These are phyloP conservation scores for Parasarocladium wereldwijsianum DNA, from an alignment of 2,329 filamentous ascomycete species.

Conservation along the genomic window DNA sequence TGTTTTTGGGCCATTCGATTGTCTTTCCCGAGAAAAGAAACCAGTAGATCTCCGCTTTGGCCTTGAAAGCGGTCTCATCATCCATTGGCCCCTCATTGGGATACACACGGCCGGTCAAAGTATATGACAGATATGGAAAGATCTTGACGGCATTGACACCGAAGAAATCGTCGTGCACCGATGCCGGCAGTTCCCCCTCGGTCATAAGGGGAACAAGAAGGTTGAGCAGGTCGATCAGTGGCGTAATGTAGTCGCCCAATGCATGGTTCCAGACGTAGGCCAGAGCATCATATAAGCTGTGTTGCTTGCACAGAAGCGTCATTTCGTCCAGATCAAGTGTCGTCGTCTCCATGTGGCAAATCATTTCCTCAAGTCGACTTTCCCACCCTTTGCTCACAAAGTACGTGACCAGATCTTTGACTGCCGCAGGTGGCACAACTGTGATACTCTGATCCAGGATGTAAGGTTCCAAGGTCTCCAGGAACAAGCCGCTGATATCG, in stretches of 20 bases:
- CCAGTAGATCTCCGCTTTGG: conserved; percentile 82
- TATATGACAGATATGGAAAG: conserved; percentile 88
- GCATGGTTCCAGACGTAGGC: conserved; percentile 96
- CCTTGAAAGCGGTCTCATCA: conserved; percentile 56
- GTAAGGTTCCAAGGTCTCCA: conserved; percentile 78
- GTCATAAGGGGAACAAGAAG: conserved; percentile 49
- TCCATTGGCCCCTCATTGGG: conserved; percentile 66
- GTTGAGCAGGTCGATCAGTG: conserved; percentile 66
- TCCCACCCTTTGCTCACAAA: conserved; percentile 66
- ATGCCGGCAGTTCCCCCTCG: conserved; percentile 35
- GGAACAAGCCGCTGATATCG: conserved; percentile 58
- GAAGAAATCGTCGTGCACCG: conserved; percentile 45
- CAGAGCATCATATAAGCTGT: conserved; percentile 85
- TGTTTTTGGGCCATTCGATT: conserved; percentile 58
- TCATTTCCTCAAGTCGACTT: conserved; percentile 75
- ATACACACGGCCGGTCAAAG: conserved; percentile 79
- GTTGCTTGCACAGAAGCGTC: conserved; percentile 77
- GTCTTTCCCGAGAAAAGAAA: conserved; percentile 82
- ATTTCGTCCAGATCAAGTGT: conserved; percentile 92
- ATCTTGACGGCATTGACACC: conserved; percentile 71
- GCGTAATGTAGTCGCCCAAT: conserved; percentile 77
- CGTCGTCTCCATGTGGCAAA: conserved; percentile 79
- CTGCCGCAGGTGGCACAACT: conserved; percentile 62
- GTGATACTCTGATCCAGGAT: conserved; percentile 67
- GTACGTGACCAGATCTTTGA: conserved; percentile 74